Percentiles rank a stretch among this genome's conserved stretches.
phyloP scores from a whole-genome alignment of 352 stramenopile genomes.

The Phytophthora foliorum region DNA sequence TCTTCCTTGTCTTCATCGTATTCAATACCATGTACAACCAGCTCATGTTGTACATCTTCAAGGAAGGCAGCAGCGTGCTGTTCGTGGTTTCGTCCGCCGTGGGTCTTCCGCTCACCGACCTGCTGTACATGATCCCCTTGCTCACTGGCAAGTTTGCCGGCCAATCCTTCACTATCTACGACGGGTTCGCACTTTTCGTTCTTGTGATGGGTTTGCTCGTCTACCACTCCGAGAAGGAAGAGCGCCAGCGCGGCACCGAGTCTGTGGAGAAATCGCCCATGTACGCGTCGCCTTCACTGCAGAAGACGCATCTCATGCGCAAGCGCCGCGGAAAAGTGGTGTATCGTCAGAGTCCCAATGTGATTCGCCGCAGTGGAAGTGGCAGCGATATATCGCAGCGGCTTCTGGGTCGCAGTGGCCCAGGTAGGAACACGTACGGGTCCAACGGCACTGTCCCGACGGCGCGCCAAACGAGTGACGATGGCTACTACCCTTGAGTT shows the following conservation, averaged over 20 bases:
- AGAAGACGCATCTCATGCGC: slow-evolving; percentile 87
- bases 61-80: slow-evolving; percentile 88
- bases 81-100: slow-evolving; percentile 90
- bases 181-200: slow-evolving; percentile 90
- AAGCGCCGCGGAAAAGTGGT: slow-evolving; percentile 83
- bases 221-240: slow-evolving; percentile 91
- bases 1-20: slow-evolving; percentile 88
- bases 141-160: slow-evolving; percentile 74
- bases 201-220: slow-evolving; percentile 88
- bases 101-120: slow-evolving; percentile 81
- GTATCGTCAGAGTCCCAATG: slow-evolving; percentile 82
- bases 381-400: slow-evolving; percentile 64
- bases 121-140: slow-evolving; percentile 87
- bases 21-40: slow-evolving; percentile 92
- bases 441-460: slow-evolving; percentile 39
- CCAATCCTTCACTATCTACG: slow-evolving; percentile 89
- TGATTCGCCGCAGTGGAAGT: slow-evolving; percentile 62
- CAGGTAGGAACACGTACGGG: slow-evolving; percentile 66
- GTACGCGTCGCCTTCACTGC: slow-evolving; percentile 85
- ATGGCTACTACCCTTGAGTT: slow-evolving; percentile 13
- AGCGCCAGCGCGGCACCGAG: slow-evolving; percentile 60
- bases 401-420: slow-evolving; percentile 57
- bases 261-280: slow-evolving; percentile 89
- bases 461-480: slow-evolving; percentile 21
- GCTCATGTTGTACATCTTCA: slow-evolving; percentile 92